phyloP scores from a whole-genome alignment of 345 rosid genomes.

The Clarkia xantiana region DNA sequence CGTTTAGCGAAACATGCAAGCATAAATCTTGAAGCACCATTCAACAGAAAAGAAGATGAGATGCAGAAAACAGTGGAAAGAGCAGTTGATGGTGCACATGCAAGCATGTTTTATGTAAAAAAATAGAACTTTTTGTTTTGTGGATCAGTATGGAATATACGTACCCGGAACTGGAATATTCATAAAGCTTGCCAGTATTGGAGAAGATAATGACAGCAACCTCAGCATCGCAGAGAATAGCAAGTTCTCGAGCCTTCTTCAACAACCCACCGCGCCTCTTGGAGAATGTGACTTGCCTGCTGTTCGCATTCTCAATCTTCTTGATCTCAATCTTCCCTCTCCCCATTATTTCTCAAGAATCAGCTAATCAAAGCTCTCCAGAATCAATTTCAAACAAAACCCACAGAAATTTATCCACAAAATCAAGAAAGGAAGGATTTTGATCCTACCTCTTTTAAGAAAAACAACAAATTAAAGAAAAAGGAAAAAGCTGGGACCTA shows the following conservation, averaged over 20 bases:
- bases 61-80: background rate
- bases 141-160: too few relatives aligned
- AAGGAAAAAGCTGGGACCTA: background rate
- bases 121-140: background rate
- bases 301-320: conserved; percentile 86
- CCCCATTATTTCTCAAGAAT: conserved; percentile 34
- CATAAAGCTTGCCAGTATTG: conserved; percentile 81
- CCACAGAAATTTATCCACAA: background rate
- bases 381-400: background rate
- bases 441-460: background rate
- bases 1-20: too few relatives aligned
- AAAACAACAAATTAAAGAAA: too few relatives aligned
- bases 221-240: conserved; percentile 87
- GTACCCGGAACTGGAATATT: conserved; percentile 72
- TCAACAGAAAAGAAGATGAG: background rate
- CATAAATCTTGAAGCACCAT: too few relatives aligned
- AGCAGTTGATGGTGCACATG: background rate
- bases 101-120: background rate
- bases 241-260: conserved; percentile 77
- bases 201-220: conserved; percentile 91
- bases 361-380: background rate
- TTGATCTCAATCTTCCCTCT: conserved; percentile 91
- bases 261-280: conserved; percentile 86
- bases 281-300: conserved; percentile 94
- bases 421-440: background rate